These are phyloP conservation scores for Gossypium herbaceum DNA, from an alignment of 345 rosid species.

Conservation along the genomic window DNA sequence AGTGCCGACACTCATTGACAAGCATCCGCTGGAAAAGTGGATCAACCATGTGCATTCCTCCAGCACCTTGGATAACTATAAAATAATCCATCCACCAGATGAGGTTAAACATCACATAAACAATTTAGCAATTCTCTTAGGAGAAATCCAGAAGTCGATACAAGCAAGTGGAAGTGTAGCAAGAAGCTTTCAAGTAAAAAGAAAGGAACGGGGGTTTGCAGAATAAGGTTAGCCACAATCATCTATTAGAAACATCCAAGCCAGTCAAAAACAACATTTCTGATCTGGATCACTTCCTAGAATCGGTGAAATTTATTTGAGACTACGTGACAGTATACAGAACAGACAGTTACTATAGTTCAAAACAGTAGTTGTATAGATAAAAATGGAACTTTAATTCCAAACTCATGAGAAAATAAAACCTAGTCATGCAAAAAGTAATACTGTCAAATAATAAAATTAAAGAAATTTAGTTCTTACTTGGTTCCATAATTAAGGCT, in stretches of 20 bases:
- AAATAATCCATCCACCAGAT: slow-evolving; percentile 15
- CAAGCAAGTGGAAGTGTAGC: neutral
- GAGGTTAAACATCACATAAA: slow-evolving; percentile 5
- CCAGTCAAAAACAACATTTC: neutral
- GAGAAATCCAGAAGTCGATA: neutral
- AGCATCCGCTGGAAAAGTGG: slow-evolving; percentile 90
- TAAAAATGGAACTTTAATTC: neutral
- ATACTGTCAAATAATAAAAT: neutral
- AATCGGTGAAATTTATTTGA: neutral
- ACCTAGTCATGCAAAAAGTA: neutral
- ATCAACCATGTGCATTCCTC: slow-evolving; percentile 97
- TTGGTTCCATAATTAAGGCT: slow-evolving; percentile 93
- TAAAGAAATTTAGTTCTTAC: slow-evolving; percentile 32
- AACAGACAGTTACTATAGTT: neutral
- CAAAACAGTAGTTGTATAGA: neutral
- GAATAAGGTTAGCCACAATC: neutral
- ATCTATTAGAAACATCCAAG: neutral
- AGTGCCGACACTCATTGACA: slow-evolving; percentile 66
- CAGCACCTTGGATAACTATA: slow-evolving; percentile 88
- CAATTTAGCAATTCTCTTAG: neutral
- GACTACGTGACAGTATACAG: neutral
- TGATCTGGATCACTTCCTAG: neutral
- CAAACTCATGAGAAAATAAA: neutral
- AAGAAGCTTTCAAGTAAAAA: neutral
- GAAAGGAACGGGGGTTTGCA: neutral